Percentiles rank a stretch among this genome's conserved stretches.
phyloP scores from a whole-genome alignment of 768 basidiomycete species.

The Tulasnella calospora region DNA sequence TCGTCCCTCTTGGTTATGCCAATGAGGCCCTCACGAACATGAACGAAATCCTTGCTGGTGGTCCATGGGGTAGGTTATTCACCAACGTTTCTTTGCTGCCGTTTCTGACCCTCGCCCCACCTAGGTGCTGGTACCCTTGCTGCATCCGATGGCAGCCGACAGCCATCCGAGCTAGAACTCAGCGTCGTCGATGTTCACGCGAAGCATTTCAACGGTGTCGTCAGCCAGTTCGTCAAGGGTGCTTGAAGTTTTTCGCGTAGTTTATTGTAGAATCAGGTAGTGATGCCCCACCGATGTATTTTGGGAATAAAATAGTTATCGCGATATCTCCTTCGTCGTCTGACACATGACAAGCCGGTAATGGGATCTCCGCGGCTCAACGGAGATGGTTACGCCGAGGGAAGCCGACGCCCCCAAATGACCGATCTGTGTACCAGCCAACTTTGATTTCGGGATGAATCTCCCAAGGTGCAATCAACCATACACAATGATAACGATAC shows the following conservation, averaged over 20 bases:
- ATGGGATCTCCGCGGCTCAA: not conserved
- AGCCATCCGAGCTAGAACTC: slow-evolving; percentile 19
- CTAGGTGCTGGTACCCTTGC: slow-evolving; percentile 24
- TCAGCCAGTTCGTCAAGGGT: slow-evolving; percentile 26
- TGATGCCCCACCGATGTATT: not conserved
- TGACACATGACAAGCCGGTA: not conserved
- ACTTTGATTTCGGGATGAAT: not conserved
- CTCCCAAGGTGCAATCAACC: not conserved
- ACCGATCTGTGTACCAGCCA: not conserved
- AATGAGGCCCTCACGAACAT: slow-evolving; percentile 29
- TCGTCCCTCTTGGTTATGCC: slow-evolving; percentile 36
- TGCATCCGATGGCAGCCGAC: slow-evolving; percentile 23
- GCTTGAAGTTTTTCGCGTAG: not conserved
- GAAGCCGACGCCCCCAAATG: not conserved
- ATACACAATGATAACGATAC: not conserved
- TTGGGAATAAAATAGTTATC: not conserved
- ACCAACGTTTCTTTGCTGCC: not conserved
- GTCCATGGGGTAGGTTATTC: slow-evolving; percentile 37
- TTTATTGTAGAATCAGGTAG: not conserved
- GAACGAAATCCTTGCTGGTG: slow-evolving; percentile 36
- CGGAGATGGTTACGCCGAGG: not conserved
- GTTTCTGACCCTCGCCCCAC: not conserved
- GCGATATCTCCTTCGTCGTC: not conserved
- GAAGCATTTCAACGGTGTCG: slow-evolving; percentile 19
- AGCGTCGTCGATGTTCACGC: not conserved